A percentile compares a stretch with the other conserved stretches of the same genome.
Conservation (phyloP, 345 rosid species). For the rapeseed (Brassica napus) region DNA sequence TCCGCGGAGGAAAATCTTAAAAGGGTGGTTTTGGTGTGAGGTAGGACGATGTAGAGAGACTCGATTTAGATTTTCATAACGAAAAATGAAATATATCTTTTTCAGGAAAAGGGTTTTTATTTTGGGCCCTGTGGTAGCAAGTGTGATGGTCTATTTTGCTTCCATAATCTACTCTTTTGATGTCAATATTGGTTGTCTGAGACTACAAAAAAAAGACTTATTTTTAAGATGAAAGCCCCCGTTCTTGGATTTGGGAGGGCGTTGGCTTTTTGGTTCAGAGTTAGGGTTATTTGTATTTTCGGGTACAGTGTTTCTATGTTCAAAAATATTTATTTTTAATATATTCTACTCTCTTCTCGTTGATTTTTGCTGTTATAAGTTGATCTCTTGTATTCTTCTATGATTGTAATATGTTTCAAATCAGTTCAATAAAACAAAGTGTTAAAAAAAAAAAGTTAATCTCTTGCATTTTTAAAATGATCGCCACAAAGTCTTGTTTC, state of each 20-base stretch:
- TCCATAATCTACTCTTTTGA: slow-evolving; percentile 18
- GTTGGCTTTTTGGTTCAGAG: slow-evolving; percentile 26
- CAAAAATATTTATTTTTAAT: neutral
- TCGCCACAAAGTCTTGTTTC: neutral
- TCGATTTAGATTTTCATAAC: slow-evolving; percentile 19
- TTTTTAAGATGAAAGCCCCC: slow-evolving; percentile 30
- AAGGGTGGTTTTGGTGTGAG: slow-evolving; percentile 30
- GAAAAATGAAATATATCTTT: slow-evolving; percentile 11
- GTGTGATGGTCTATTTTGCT: slow-evolving; percentile 26
- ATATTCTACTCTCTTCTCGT: neutral
- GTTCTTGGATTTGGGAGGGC: slow-evolving; percentile 30
- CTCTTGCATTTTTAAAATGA: neutral
- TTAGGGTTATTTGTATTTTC: slow-evolving; percentile 27
- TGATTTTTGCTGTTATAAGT: neutral
- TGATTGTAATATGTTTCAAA: too few species aligned
- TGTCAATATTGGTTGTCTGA: slow-evolving; percentile 30
- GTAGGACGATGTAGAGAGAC: slow-evolving; percentile 30
- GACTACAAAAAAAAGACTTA: slow-evolving; percentile 1
- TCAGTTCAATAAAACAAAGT: too few species aligned
- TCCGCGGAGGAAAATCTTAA: slow-evolving; percentile 18
- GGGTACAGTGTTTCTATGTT: slow-evolving; percentile 37
- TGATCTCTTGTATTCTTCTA: neutral
- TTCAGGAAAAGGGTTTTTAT: slow-evolving; percentile 34
- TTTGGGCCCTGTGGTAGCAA: slow-evolving; percentile 35
- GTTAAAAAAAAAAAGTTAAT: too few species aligned